Conservation (phyloP, 176 grass and related monocot species). For the Phoenix dactylifera region DNA sequence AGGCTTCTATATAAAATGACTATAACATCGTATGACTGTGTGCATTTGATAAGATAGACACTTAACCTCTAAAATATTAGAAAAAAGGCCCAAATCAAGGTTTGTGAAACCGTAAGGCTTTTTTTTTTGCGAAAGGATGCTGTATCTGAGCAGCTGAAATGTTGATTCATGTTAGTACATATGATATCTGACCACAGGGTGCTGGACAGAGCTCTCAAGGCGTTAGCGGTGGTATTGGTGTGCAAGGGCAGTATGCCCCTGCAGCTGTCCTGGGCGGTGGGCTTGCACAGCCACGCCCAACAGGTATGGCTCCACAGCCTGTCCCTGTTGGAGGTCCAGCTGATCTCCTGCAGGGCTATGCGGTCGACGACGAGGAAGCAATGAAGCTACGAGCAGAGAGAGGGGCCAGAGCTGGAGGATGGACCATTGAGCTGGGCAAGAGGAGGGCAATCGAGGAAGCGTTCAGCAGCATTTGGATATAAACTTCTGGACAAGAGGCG, state of each 20-base stretch:
- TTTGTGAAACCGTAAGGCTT: no score
- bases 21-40: no score
- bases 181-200: constrained; percentile 39
- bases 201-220: constrained; percentile 62
- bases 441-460: constrained; percentile 81
- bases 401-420: constrained; percentile 68
- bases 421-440: constrained; percentile 67
- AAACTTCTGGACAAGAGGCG: background rate
- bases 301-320: constrained; percentile 47
- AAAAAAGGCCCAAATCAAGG: no score
- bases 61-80: no score
- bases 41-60: no score
- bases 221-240: constrained; percentile 29
- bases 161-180: background rate
- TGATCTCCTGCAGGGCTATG: constrained; percentile 43
- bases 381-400: constrained; percentile 44
- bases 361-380: constrained; percentile 47
- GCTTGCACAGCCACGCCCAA: constrained; percentile 64
- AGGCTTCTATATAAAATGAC: no score
- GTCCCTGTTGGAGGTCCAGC: constrained; percentile 26
- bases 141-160: no score
- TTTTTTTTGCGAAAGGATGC: no score
- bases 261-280: constrained; percentile 35
- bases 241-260: constrained; percentile 87
- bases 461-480: constrained; percentile 62